Conservation (phyloP, 2,329 filamentous ascomycete species). For the Aaosphaeria arxii region DNA sequence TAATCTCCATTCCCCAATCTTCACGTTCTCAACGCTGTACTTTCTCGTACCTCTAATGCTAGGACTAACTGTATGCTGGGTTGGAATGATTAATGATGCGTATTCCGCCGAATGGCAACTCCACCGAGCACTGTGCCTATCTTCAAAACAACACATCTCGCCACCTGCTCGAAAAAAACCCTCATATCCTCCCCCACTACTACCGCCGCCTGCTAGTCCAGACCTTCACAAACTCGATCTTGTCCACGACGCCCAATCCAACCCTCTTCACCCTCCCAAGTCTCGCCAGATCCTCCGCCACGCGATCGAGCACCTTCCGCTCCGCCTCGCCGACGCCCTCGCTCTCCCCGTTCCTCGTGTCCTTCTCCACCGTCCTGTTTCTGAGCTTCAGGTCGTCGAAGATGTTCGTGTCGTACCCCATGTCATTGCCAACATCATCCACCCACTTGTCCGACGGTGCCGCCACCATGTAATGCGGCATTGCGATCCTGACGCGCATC, state of each 20-base stretch:
- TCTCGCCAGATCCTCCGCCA: conserved; percentile 83
- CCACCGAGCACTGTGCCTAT: too few relatives aligned
- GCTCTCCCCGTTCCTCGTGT: conserved; percentile 15
- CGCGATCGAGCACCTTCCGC: conserved; percentile 68
- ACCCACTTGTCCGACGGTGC: conserved; percentile 7
- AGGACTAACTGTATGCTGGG: too few relatives aligned
- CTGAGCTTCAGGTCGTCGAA: conserved; percentile 27
- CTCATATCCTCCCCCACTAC: not conserved
- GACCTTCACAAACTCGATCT: conserved; percentile 74
- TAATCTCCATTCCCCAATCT: too few relatives aligned
- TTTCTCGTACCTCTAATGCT: too few relatives aligned
- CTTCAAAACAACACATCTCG: too few relatives aligned
- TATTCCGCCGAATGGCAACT: too few relatives aligned
- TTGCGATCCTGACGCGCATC: conserved; percentile 87
- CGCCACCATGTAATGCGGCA: conserved; percentile 51
- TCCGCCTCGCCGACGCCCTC: conserved; percentile 53
- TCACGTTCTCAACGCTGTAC: too few relatives aligned
- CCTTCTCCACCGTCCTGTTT: conserved; percentile 16
- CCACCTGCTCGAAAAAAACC: too few relatives aligned
- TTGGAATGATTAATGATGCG: too few relatives aligned
- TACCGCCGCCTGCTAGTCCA: conserved; percentile 52
- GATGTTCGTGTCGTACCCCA: conserved; percentile 30
- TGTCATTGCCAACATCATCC: conserved; percentile 11
- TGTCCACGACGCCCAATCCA: conserved; percentile 77
- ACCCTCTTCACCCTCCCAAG: conserved; percentile 86